Conservation (phyloP, 2,329 filamentous ascomycete species). For the Paraphaeosphaeria sporulosa region DNA sequence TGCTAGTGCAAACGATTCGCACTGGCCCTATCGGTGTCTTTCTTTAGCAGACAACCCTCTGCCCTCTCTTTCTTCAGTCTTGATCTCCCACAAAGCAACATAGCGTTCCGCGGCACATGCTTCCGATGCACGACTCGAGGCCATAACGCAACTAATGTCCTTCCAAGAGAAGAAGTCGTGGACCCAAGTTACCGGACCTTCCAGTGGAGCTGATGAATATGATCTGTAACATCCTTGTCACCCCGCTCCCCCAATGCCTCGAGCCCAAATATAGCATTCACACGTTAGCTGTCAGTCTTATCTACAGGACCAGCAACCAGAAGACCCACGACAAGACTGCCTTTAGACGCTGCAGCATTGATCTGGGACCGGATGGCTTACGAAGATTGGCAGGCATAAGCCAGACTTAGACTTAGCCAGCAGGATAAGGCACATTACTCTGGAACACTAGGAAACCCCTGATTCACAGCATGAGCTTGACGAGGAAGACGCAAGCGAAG, state of each 20-base stretch:
- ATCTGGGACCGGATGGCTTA: not conserved
- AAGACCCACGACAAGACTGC: not conserved
- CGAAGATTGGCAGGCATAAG: not conserved
- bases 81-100: not conserved
- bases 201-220: not conserved
- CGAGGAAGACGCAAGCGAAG: too few relatives aligned
- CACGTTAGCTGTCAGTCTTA: not conserved
- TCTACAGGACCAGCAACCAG: not conserved
- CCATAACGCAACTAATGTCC: not conserved
- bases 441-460: not conserved
- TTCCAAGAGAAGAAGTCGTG: not conserved
- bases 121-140: not conserved
- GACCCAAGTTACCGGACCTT: not conserved
- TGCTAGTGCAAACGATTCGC: too few relatives aligned
- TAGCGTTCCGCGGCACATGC: not conserved
- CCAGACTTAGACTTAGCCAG: not conserved
- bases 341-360: not conserved
- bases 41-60: too few relatives aligned
- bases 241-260: too few relatives aligned
- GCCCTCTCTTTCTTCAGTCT: too few relatives aligned
- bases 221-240: not conserved
- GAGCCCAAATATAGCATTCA: too few relatives aligned
- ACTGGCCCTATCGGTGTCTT: too few relatives aligned
- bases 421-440: not conserved
- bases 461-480: too few relatives aligned